phyloP scores from a whole-genome alignment of 1,284 basidiomycete genomes.

The Mycocalia duriaeana region DNA sequence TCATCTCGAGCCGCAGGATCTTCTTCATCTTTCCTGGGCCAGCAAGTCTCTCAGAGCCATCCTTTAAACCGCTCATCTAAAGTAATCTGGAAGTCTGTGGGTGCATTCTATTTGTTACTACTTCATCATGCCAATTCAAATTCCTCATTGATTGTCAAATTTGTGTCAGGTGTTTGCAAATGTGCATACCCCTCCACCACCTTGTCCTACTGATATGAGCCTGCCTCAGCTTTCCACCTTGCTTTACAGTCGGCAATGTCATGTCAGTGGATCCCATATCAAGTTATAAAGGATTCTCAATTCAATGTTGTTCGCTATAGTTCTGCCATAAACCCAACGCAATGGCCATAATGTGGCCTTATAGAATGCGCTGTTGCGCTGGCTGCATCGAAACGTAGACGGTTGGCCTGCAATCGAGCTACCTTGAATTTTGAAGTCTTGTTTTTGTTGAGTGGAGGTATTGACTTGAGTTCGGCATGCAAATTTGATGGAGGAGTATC shows the following conservation, averaged over 20 bases:
- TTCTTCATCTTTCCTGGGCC: constrained; percentile 22
- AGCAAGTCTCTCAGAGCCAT: constrained; percentile 23
- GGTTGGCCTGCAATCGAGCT: too few species aligned
- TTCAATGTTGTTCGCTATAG: too few species aligned
- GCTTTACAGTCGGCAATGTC: constrained; percentile 18
- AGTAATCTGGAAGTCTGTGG: constrained; percentile 24
- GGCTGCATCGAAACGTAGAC: too few species aligned
- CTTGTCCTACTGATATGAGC: constrained; percentile 14
- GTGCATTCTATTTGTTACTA: constrained; percentile 2
- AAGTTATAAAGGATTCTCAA: too few species aligned
- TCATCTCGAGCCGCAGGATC: constrained; percentile 20
- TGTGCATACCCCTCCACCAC: constrained; percentile 10
- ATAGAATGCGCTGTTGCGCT: too few species aligned
- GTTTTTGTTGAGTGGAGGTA: too few species aligned
- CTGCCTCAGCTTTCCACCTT: constrained; percentile 16
- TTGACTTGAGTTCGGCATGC: too few species aligned
- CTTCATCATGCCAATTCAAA: background rate
- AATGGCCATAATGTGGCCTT: too few species aligned
- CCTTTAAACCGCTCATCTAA: constrained; percentile 18
- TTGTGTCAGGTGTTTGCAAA: constrained; percentile 14
- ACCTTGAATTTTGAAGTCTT: too few species aligned
- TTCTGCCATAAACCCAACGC: too few species aligned
- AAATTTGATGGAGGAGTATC: too few species aligned
- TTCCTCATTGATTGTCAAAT: background rate
- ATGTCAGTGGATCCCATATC: too few species aligned